Evolutionary conservation across 1,284 basidiomycete genomes (phyloP).

Genomic region (Ustilago sp.): DNA sequence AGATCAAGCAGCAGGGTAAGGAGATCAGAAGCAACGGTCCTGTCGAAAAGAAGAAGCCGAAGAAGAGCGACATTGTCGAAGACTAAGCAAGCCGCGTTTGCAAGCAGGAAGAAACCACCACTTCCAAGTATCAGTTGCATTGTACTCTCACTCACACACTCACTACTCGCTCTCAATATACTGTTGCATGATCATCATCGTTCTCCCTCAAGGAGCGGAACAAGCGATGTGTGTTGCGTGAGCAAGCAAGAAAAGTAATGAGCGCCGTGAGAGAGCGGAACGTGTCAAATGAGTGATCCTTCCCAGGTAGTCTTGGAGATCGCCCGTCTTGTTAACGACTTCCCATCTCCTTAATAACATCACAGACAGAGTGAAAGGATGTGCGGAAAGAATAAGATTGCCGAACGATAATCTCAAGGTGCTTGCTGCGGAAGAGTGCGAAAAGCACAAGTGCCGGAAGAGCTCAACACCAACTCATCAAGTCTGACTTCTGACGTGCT

Average conservation of each 20-base stretch:
- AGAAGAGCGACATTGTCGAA: constrained; percentile 63
- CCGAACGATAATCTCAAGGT: background rate
- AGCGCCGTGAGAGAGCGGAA: background rate
- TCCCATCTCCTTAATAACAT: background rate
- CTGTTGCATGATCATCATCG: background rate
- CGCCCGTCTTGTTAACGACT: background rate
- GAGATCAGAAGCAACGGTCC: constrained; percentile 35
- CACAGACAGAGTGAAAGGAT: background rate
- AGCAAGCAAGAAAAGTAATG: background rate
- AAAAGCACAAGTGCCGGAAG: background rate
- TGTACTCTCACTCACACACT: constrained; percentile 7
- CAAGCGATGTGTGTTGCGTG: background rate
- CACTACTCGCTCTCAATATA: constrained; percentile 1
- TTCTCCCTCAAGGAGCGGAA: background rate
- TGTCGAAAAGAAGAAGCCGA: constrained; percentile 59
- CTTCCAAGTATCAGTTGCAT: background rate
- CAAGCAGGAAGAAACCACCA: background rate
- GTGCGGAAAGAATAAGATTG: background rate
- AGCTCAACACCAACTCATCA: too few relatives aligned
- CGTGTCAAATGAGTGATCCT: too few relatives aligned
- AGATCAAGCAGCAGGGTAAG: constrained; percentile 58
- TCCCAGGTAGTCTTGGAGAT: background rate
- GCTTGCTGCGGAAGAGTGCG: background rate
- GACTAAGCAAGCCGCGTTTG: constrained; percentile 10
- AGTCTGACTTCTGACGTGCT: too few relatives aligned